Evolutionary conservation across 108 stramenopile species (phyloP).

Genomic region (Chaetoceros tenuissimus): DNA sequence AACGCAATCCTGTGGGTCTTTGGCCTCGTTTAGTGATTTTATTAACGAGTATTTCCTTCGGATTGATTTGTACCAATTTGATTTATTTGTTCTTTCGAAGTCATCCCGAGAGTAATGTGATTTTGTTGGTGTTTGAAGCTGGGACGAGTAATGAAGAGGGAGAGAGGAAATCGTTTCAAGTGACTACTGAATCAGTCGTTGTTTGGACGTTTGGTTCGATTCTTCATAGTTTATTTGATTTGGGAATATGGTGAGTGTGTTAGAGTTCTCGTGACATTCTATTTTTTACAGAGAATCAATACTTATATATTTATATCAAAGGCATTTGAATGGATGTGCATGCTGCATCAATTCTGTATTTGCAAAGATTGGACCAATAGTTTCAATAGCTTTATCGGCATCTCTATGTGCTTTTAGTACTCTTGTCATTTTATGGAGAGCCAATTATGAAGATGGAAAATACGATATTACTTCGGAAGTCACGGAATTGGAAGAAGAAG

Average conservation of each 20-base stretch:
- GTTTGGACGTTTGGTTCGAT: neutral
- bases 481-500: neutral
- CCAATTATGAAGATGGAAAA: neutral
- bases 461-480: neutral
- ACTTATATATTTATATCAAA: too few species aligned
- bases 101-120: neutral
- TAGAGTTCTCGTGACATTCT: too few species aligned
- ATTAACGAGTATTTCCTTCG: slow-evolving; percentile 58
- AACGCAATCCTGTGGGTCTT: slow-evolving; percentile 50
- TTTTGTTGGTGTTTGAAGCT: neutral
- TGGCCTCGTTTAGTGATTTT: slow-evolving; percentile 57
- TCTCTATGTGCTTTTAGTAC: neutral
- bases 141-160: neutral
- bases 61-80: slow-evolving; percentile 65
- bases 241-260: neutral
- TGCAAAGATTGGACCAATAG: neutral
- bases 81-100: slow-evolving; percentile 38
- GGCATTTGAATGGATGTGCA: neutral
- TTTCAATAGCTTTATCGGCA: neutral
- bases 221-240: neutral
- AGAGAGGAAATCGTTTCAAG: too few species aligned
- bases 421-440: neutral
- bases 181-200: neutral
- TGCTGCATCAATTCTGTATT: neutral
- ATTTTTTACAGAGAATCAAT: too few species aligned